Percentiles rank a stretch among this genome's conserved stretches.
Evolutionary conservation across 2,329 filamentous ascomycete species (phyloP).

Genomic region (Aspergillus eucalypticola): DNA sequence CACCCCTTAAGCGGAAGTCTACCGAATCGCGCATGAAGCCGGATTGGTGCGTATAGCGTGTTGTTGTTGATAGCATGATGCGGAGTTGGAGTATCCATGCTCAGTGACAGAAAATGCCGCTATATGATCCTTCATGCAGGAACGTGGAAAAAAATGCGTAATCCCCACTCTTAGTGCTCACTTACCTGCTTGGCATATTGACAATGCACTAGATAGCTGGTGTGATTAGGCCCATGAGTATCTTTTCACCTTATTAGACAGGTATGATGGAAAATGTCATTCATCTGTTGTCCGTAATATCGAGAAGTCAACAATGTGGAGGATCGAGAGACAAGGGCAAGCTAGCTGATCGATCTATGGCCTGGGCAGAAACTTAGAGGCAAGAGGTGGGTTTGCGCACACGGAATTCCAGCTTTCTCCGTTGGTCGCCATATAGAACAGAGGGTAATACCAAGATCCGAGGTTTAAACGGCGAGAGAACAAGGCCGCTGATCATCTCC

Average conservation of each 20-base stretch:
- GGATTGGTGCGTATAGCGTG: not conserved
- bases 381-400: not conserved
- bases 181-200: slow-evolving; percentile 14
- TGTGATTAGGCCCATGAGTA: not conserved
- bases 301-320: not conserved
- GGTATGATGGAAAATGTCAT: not conserved
- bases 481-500: slow-evolving; percentile 1
- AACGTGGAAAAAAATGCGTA: slow-evolving; percentile 13
- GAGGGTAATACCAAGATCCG: not conserved
- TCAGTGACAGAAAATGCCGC: not conserved
- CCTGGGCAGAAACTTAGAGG: not conserved
- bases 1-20: not conserved
- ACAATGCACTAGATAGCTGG: not conserved
- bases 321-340: not conserved
- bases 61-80: not conserved
- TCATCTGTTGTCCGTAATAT: not conserved
- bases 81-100: not conserved
- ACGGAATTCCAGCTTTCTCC: not conserved
- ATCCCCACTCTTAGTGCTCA: slow-evolving; percentile 17
- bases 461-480: slow-evolving; percentile 1
- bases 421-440: not conserved
- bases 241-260: not conserved
- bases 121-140: not conserved
- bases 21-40: not conserved
- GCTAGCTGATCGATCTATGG: not conserved